Evolutionary conservation across 2,329 filamentous ascomycete genomes (phyloP), one percentile per base, ranked within the genome.

Genomic region (Gaeumannomyces sp.): DNA sequence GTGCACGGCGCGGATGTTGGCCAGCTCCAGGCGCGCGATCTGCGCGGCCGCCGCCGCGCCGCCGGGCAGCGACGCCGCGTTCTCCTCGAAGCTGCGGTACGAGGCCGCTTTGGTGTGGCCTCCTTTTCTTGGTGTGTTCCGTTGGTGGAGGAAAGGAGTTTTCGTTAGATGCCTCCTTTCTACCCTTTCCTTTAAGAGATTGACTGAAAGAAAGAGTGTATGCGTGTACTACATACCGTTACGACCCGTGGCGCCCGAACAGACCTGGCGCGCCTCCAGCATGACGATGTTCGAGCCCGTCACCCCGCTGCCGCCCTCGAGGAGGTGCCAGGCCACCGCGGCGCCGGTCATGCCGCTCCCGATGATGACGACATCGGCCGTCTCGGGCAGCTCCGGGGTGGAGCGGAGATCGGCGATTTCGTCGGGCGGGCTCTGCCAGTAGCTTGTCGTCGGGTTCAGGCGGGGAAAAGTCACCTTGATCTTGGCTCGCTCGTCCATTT

Each of bases 301-400:
- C 38, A 10, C 38, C 2, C 45, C 45, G 8, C 22, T 5, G 10
- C 29, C 14, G n/a, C 62, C 35, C 28, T 68, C 65, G 22, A 77
- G 78, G 68, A 87, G 75, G 67, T 82, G 82, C 71, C 83, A 83
- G 13, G 85, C 86, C 7, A 83, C 79, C 61, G 81, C 83, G 5
- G 83, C 79, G n/a, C 87, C 87, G 3, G 85, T 85, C 67, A 89
- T 87, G 31, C 87, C 87, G 71, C 82, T 87, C 33, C 87, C 87
- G 35, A 90, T 79, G 59, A 90, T 83, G 19, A 89, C 80, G 1
- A 87, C 78, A 71, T 88, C 86, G 2, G 82, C 84, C 61, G 76
- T 73, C 0, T 73, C 67, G 2, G 87, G 86, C 16, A 89, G 74
- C 5, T 79, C 73, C 7, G 75, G 70, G 10, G 84, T 82, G 66